These are phyloP conservation scores for Xylariaceae sp. DNA, from an alignment of 2,329 filamentous ascomycete species.

Conservation along the genomic window DNA sequence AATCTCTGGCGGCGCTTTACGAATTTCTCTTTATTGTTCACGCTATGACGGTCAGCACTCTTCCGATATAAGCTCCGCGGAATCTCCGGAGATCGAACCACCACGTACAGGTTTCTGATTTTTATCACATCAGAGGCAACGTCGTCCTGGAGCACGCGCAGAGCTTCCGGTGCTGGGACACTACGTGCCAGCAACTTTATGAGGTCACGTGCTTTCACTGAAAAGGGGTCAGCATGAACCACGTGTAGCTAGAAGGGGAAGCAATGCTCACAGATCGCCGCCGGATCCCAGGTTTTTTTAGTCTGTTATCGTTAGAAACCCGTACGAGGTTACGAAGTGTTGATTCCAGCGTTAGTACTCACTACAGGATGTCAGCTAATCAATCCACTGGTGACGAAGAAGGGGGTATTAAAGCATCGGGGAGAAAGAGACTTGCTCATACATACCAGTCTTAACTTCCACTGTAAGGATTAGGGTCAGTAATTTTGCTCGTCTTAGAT, in stretches of 20 bases:
- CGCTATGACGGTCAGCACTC: constrained; percentile 71
- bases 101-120: constrained; percentile 16
- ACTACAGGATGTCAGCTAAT: constrained; percentile 12
- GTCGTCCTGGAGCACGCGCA: constrained; percentile 91
- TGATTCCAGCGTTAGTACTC: neutral
- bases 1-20: constrained; percentile 92
- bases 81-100: neutral
- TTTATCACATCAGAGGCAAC: constrained; percentile 83
- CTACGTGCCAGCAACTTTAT: constrained; percentile 89
- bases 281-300: constrained; percentile 57
- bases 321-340: neutral
- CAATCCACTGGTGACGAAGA: neutral
- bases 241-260: neutral
- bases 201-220: constrained; percentile 80
- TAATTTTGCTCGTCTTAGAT: neutral
- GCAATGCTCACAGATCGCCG: constrained; percentile 58
- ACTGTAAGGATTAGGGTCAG: constrained; percentile 10
- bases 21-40: constrained; percentile 91
- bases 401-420: neutral
- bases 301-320: constrained; percentile 11
- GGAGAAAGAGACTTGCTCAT: neutral
- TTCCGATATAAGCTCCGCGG: neutral
- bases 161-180: constrained; percentile 85
- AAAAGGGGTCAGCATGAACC: constrained; percentile 5
- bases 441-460: constrained; percentile 17